These are phyloP conservation scores for Aspergillus neotritici DNA, from an alignment of 2,329 filamentous ascomycete genomes.

Conservation along the genomic window DNA sequence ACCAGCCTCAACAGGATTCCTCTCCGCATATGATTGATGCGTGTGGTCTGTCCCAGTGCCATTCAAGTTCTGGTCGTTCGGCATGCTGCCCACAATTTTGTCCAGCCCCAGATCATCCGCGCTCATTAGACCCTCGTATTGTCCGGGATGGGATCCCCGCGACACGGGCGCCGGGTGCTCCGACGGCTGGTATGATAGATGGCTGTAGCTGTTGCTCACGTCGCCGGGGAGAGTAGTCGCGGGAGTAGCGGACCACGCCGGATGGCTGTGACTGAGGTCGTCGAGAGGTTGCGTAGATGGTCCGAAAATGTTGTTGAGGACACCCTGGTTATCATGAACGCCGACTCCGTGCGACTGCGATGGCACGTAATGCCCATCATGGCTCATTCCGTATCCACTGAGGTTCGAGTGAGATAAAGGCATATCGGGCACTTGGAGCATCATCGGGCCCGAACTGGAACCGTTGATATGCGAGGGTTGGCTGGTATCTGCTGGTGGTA, in stretches of 20 bases:
- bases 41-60: conserved; percentile 31
- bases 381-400: conserved; percentile 25
- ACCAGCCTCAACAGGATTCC: conserved; percentile 27
- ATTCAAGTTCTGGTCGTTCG: conserved; percentile 29
- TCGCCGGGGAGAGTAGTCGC: conserved; percentile 27
- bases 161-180: conserved; percentile 28
- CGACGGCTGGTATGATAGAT: conserved; percentile 27
- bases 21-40: conserved; percentile 26
- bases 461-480: conserved; percentile 26
- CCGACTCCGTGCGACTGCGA: conserved; percentile 25
- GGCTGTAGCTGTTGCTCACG: conserved; percentile 28
- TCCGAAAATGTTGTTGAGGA: conserved; percentile 30
- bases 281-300: conserved; percentile 30
- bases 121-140: conserved; percentile 30
- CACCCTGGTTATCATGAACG: conserved; percentile 29
- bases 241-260: conserved; percentile 26
- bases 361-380: conserved; percentile 31
- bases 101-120: conserved; percentile 33
- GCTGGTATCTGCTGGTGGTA: conserved; percentile 28
- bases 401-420: conserved; percentile 29
- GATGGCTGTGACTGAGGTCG: conserved; percentile 28
- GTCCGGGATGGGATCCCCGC: conserved; percentile 30
- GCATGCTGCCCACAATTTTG: conserved; percentile 33
- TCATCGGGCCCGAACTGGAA: conserved; percentile 24
- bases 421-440: conserved; percentile 34